Evolutionary conservation across 2,329 filamentous ascomycete species (phyloP), one percentile per base, ranked within the genome.

Genomic region (Alternaria arborescens): DNA sequence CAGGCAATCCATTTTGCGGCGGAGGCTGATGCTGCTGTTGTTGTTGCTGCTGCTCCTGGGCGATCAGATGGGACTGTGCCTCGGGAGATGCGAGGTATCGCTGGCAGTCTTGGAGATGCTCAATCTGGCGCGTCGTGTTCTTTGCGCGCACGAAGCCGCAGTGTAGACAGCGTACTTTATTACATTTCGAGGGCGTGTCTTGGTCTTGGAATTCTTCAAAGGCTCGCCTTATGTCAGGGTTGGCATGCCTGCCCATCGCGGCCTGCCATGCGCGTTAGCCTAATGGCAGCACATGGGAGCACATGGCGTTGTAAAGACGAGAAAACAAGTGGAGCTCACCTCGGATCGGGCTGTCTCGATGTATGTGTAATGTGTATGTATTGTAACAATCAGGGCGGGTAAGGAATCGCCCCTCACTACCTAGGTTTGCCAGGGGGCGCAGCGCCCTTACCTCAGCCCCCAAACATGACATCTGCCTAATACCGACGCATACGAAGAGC

Each of bases 41-140:
- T 20, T 57, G 57, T 24, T 62, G 57, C 28, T 62, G 52, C 43
- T 69, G 57, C 48, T 62, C 57, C 30, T 53, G 44, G 12, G 62
- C 55, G 18, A 69, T 47, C 32, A 76, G 54, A 55, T 79, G 74
- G 14, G 71, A 75, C 42, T 78, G 78, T 14, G 81, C 82, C 48
- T 83, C 82, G 22, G 79, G 70, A 7, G 81, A 83, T 32, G 71
- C 69, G 16, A 83, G 76, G 64, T 82, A 84, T 7, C 74, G 69
- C 62, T 80, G 75, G 66, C 82, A 84, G 56, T 77, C 73, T 47
- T 81, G 78, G 3, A 84, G 78, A 64, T 84, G 82, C 61, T 84
- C 82, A 60, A 83, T 81, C 70, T 84, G 82, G 62, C 82, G 79
- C 10, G 82, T 84, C 11, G 81, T 82, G 71, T 84, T 84, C 73